Percentiles rank a stretch among this genome's conserved stretches.
phyloP scores from a whole-genome alignment of 208 protist genomes.

The Acanthamoeba rhysodes region DNA sequence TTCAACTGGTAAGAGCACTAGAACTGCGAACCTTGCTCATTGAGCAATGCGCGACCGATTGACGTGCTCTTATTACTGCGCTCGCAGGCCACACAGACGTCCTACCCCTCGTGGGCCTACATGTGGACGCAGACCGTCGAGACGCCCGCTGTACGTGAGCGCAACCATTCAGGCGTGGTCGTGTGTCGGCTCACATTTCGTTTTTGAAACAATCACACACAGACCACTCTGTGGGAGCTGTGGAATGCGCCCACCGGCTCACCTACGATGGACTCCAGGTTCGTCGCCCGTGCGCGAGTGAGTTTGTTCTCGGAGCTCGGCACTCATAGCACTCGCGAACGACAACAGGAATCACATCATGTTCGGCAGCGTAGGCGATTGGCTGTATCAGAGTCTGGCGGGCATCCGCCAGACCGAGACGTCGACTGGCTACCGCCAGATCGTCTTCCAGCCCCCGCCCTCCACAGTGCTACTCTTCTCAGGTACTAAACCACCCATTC shows the following conservation, averaged over 20 bases:
- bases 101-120: constrained; percentile 77
- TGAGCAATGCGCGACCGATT: not conserved
- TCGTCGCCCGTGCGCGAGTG: not conserved
- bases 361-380: constrained; percentile 26
- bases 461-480: not conserved
- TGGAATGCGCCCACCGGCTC: constrained; percentile 9
- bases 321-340: not conserved
- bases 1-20: constrained; percentile 21
- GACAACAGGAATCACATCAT: constrained; percentile 30
- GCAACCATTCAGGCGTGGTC: too few species aligned
- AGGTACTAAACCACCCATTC: not conserved
- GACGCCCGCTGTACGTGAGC: constrained; percentile 2
- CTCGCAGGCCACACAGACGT: not conserved
- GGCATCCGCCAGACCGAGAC: not conserved
- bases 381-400: not conserved
- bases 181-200: not conserved
- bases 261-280: constrained; percentile 8
- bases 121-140: constrained; percentile 72
- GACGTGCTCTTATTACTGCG: not conserved
- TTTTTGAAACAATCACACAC: not conserved
- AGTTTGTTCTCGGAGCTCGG: not conserved
- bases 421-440: not conserved
- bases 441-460: not conserved
- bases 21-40: not conserved
- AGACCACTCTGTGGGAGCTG: constrained; percentile 12